Conservation (phyloP, 345 rosid species). For the Syzygium aqueum region DNA sequence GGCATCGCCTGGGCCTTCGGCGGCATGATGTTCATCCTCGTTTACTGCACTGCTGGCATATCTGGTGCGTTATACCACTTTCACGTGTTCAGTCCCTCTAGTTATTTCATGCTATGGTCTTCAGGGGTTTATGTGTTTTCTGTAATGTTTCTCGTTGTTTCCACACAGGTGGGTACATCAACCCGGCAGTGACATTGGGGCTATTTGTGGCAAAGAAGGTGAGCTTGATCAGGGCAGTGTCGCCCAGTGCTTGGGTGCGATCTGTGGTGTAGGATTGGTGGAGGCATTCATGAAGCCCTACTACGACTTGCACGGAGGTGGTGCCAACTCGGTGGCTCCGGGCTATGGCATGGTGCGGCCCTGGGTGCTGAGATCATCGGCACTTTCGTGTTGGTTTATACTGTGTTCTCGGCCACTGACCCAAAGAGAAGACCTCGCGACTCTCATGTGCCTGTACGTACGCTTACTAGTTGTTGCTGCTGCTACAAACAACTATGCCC, state of each 20-base stretch:
- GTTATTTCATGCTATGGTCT: neutral
- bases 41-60: conserved; percentile 77
- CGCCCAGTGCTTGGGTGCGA: neutral
- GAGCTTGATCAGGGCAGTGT: neutral
- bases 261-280: neutral
- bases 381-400: neutral
- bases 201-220: neutral
- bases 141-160: neutral
- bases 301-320: neutral
- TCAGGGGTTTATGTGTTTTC: too few relatives aligned
- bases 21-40: conserved; percentile 68
- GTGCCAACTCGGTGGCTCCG: neutral
- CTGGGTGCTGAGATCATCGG: neutral
- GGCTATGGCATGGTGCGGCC: neutral
- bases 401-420: neutral
- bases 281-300: neutral
- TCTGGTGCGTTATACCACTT: conserved; percentile 35
- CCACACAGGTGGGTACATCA: neutral
- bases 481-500: neutral
- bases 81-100: neutral
- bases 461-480: neutral
- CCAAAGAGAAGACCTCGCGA: neutral
- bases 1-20: conserved; percentile 93
- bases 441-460: neutral
- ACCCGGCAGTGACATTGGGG: neutral